Evolutionary conservation across 805 yeast genomes (phyloP).

Genomic region (Yarrowia yakushimensis): DNA sequence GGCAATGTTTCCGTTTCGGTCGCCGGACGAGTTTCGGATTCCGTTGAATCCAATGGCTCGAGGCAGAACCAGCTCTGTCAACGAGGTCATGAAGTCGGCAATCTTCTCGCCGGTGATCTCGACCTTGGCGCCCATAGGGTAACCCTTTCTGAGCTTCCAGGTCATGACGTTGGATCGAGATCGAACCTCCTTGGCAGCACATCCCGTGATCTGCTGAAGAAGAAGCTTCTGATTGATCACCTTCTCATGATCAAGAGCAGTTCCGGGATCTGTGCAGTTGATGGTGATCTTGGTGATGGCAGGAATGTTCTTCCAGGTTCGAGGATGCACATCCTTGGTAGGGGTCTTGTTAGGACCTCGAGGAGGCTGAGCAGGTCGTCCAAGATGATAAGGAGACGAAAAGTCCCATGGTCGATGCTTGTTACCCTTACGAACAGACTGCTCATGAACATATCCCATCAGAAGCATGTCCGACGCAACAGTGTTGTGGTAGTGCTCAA

Average conservation of each 20-base stretch:
- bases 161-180: conserved; percentile 76
- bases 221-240: conserved; percentile 75
- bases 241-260: conserved; percentile 60
- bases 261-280: conserved; percentile 67
- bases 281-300: conserved; percentile 61
- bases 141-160: conserved; percentile 85
- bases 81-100: conserved; percentile 78
- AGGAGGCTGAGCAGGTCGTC: conserved; percentile 75
- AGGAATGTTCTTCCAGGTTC: conserved; percentile 70
- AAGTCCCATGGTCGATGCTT: conserved; percentile 84
- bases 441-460: conserved; percentile 69
- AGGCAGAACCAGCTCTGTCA: conserved; percentile 90
- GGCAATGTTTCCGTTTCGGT: conserved; percentile 76
- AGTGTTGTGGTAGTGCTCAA: conserved; percentile 71
- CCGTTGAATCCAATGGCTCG: conserved; percentile 86
- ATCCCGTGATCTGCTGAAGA: conserved; percentile 92
- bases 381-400: conserved; percentile 80
- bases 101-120: conserved; percentile 74
- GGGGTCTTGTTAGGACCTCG: conserved; percentile 63
- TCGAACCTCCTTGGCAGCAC: conserved; percentile 67
- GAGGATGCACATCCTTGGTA: conserved; percentile 67
- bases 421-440: conserved; percentile 53
- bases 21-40: conserved; percentile 72
- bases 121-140: conserved; percentile 86
- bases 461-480: conserved; percentile 73